phyloP scores from a whole-genome alignment of 2,329 filamentous ascomycete genomes.

The Aureobasidium mangrovei region DNA sequence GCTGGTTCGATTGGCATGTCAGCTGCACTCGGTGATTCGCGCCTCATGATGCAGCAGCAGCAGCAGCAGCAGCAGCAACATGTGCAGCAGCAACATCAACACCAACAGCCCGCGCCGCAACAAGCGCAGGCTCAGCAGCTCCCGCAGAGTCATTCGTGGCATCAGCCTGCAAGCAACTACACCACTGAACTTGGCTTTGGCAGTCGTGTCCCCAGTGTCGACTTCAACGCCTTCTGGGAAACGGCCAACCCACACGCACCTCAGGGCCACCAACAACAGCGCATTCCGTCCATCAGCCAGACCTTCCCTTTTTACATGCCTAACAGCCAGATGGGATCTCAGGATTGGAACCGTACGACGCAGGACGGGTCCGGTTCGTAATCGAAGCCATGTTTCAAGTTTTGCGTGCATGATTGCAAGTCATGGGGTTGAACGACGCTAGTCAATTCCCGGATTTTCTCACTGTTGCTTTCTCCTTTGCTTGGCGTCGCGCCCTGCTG shows the following conservation, averaged over 20 bases:
- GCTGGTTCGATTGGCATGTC: constrained; percentile 27
- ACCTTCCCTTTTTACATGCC: constrained; percentile 2
- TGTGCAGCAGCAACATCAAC: constrained; percentile 17
- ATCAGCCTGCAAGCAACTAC: constrained; percentile 26
- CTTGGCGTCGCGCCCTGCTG: constrained; percentile 11
- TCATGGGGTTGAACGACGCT: constrained; percentile 3
- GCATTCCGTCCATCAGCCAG: constrained; percentile 18
- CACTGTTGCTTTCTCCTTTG: neutral
- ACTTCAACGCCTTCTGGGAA: constrained; percentile 19
- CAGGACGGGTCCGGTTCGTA: neutral
- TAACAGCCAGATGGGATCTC: constrained; percentile 3
- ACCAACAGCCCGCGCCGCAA: constrained; percentile 8
- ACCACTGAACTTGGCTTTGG: constrained; percentile 23
- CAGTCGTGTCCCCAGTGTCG: constrained; percentile 21
- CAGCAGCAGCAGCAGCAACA: constrained; percentile 6
- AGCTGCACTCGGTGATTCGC: constrained; percentile 32
- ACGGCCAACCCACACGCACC: constrained; percentile 6
- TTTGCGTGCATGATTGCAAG: constrained; percentile 1
- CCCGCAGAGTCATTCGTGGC: constrained; percentile 24
- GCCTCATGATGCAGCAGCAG: constrained; percentile 24
- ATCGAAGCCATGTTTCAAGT: constrained; percentile 2
- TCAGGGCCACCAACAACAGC: constrained; percentile 14
- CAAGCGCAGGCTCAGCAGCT: constrained; percentile 6
- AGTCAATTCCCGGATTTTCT: neutral
- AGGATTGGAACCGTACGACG: constrained; percentile 14